phyloP scores from a whole-genome alignment of 2,329 filamentous ascomycete species.

The Neofusicoccum ribis region DNA sequence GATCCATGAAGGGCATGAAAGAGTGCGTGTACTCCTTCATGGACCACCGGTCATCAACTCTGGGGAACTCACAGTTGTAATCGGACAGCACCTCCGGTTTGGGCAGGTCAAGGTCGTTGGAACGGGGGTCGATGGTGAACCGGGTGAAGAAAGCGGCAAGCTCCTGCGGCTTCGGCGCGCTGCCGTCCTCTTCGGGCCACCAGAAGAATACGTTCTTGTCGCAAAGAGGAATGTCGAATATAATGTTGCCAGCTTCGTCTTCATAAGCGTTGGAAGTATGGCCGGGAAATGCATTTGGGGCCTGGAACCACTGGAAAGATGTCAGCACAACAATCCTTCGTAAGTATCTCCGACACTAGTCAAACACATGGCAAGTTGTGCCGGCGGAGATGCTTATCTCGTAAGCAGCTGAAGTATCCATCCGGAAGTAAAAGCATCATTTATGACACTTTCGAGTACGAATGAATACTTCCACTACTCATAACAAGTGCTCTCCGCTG shows the following conservation, averaged over 20 bases:
- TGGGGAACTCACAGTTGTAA: conserved; percentile 52
- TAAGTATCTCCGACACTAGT: too few relatives aligned
- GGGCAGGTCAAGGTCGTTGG: conserved; percentile 28
- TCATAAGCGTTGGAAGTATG: conserved; percentile 43
- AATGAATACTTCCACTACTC: too few relatives aligned
- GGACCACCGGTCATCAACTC: conserved; percentile 50
- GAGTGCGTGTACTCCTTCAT: conserved; percentile 40
- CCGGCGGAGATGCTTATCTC: too few relatives aligned
- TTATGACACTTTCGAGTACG: too few relatives aligned
- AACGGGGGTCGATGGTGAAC: conserved; percentile 30
- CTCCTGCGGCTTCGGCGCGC: conserved; percentile 32
- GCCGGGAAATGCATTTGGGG: conserved; percentile 37
- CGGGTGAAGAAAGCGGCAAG: conserved; percentile 19
- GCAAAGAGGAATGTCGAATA: conserved; percentile 40
- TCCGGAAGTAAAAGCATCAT: too few relatives aligned
- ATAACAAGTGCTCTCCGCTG: too few relatives aligned
- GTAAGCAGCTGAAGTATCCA: too few relatives aligned
- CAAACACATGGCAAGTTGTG: too few relatives aligned
- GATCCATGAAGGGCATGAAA: conserved; percentile 48
- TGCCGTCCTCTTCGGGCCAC: conserved; percentile 42
- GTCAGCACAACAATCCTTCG: neutral
- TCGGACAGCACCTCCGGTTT: conserved; percentile 24
- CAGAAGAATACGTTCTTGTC: conserved; percentile 47
- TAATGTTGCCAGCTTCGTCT: conserved; percentile 28
- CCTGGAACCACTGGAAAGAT: conserved; percentile 35